These are phyloP conservation scores for Cylindrodendrum hubeiense DNA, from an alignment of 2,329 filamentous ascomycete genomes.

Conservation along the genomic window DNA sequence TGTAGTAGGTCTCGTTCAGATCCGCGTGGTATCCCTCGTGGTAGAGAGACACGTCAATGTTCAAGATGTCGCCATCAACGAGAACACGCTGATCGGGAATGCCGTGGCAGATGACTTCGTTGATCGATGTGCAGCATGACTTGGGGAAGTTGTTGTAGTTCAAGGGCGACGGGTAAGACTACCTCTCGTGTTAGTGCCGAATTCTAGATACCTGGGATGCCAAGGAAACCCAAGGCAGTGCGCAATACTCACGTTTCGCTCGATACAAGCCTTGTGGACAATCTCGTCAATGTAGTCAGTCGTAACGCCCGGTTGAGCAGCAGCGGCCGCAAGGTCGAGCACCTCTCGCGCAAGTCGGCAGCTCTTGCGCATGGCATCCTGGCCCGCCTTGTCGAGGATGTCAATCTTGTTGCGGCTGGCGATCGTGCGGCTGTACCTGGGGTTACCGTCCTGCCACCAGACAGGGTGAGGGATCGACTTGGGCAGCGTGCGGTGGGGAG, in stretches of 20 bases:
- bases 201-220: not conserved
- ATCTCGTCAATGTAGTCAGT: conserved; percentile 96
- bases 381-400: conserved; percentile 82
- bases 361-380: conserved; percentile 93
- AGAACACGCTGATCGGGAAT: conserved; percentile 93
- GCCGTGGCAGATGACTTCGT: conserved; percentile 98
- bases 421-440: conserved; percentile 70
- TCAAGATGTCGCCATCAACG: conserved; percentile 94
- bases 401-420: conserved; percentile 84
- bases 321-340: conserved; percentile 89
- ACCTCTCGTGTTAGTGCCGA: conserved; percentile 26
- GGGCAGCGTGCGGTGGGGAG: conserved; percentile 78
- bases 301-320: conserved; percentile 88
- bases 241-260: conserved; percentile 79
- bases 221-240: not conserved
- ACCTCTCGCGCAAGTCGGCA: conserved; percentile 91
- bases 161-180: conserved; percentile 95
- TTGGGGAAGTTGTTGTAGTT: conserved; percentile 98
- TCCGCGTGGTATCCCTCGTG: conserved; percentile 96
- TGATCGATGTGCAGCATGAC: conserved; percentile 95
- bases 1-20: conserved; percentile 98
- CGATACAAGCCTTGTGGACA: conserved; percentile 93
- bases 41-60: conserved; percentile 95
- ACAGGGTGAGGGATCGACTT: conserved; percentile 86
- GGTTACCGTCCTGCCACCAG: conserved; percentile 87